Evolutionary conservation across 2,329 filamentous ascomycete species (phyloP), one percentile per base, ranked within the genome.

Genomic region (Apiospora kogelbergensis): DNA sequence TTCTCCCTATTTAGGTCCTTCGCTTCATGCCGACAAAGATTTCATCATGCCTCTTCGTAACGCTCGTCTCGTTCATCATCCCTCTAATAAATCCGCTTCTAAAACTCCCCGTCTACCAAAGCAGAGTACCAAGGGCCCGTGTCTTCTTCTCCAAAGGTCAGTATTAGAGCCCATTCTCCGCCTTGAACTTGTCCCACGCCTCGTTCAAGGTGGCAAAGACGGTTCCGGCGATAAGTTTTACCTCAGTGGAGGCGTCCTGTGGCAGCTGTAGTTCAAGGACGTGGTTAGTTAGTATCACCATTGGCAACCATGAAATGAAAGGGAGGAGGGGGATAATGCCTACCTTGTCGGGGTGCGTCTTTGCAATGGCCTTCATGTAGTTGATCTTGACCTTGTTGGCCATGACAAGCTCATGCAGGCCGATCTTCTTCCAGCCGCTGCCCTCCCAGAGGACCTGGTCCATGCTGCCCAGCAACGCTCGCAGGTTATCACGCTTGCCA

Each of bases 341-440:
- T 85, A 98, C 96, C 91, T 99, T 99, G 80, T 99, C 96, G 70
- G 96, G 96, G 86, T 99, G 96, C 74, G 96, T 96, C 86, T 98
- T 98, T 13, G 91, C 93, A 86, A 99, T 98, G 6, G 95, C 96
- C 88, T 97, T 98, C 96, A 99, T 98, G 79, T 99, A 99, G 70
- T 93, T 86, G 72, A 99, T 91, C 88, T 99, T 99, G 79, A 98
- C 96, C 85, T 95, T 97, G 74, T 93, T 94, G 42, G 94, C 90
- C 86, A 97, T 88, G 67, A 99, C 92, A 74, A 99, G 81, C 82
- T 99, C 96, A 72, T 95, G 91, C 89, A 99, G 89, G 41, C 94
- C 94, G 68, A 98, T 91, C 84, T 97, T 97, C 84, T 97, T 98
- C 96, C 96, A 99, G 4, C 94, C 94, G 71, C 94, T 93, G 53